Percentiles rank a stretch among this genome's conserved stretches.
Evolutionary conservation across 805 yeast genomes (phyloP).

Genomic region (Wickerhamiella galacta): DNA sequence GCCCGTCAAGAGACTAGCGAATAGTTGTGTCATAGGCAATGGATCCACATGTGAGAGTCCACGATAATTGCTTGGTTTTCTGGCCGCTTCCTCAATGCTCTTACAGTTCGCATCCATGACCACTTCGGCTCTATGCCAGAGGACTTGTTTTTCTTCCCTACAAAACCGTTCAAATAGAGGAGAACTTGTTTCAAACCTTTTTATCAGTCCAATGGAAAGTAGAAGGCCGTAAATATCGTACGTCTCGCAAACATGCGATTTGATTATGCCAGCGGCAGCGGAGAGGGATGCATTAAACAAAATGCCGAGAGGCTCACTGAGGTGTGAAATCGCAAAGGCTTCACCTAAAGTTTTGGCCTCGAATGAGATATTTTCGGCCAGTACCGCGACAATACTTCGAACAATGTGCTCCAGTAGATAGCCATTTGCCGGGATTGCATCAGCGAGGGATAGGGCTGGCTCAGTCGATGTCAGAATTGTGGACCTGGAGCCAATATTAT

Average conservation of each 20-base stretch:
- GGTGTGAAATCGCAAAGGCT: not conserved
- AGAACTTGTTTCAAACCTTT: slow-evolving; percentile 23
- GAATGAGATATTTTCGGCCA: slow-evolving; percentile 9
- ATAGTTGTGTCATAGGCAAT: slow-evolving; percentile 58
- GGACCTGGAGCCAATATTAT: slow-evolving; percentile 14
- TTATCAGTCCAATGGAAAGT: slow-evolving; percentile 54
- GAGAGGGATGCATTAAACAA: slow-evolving; percentile 39
- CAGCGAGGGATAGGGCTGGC: slow-evolving; percentile 6
- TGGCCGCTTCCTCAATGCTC: slow-evolving; percentile 38
- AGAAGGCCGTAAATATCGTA: slow-evolving; percentile 69
- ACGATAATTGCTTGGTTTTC: slow-evolving; percentile 19
- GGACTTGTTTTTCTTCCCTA: slow-evolving; percentile 41
- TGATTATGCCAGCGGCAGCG: slow-evolving; percentile 33
- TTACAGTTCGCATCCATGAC: slow-evolving; percentile 66
- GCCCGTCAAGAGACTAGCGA: slow-evolving; percentile 56
- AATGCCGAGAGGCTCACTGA: slow-evolving; percentile 20
- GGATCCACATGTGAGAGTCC: slow-evolving; percentile 22
- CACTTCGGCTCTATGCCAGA: slow-evolving; percentile 80
- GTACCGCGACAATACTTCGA: slow-evolving; percentile 8
- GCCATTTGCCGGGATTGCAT: slow-evolving; percentile 6
- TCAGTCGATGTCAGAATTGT: slow-evolving; percentile 8
- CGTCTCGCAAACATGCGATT: slow-evolving; percentile 21
- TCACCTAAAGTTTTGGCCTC: slow-evolving; percentile 7
- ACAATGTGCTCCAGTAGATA: slow-evolving; percentile 11
- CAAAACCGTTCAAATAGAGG: slow-evolving; percentile 59